phyloP scores from a whole-genome alignment of 768 basidiomycete species.

The Pleurotus giganteus region DNA sequence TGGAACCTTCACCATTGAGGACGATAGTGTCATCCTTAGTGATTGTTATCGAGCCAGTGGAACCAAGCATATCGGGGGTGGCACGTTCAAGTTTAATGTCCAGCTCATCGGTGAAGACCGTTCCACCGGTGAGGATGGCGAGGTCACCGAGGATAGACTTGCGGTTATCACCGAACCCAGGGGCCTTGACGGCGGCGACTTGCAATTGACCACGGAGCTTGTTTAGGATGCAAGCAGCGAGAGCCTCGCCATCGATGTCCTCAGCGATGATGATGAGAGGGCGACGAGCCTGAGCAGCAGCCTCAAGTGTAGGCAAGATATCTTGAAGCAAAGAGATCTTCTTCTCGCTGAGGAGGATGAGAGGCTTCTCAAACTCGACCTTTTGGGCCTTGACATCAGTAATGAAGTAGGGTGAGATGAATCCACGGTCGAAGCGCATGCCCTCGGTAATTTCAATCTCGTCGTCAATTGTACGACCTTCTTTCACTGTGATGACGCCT shows the following conservation, averaged over 20 bases:
- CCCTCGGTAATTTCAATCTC: slow-evolving; percentile 99
- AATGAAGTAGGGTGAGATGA: slow-evolving; percentile 97
- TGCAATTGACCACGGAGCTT: slow-evolving; percentile 97
- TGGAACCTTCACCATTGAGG: slow-evolving; percentile 91
- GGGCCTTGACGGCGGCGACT: slow-evolving; percentile 94
- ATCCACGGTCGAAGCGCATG: slow-evolving; percentile 99
- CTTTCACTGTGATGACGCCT: slow-evolving; percentile 99
- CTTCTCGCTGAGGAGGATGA: slow-evolving; percentile 93
- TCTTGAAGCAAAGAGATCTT: slow-evolving; percentile 96
- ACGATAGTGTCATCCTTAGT: slow-evolving; percentile 98
- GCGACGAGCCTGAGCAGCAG: slow-evolving; percentile 75
- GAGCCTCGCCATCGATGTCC: slow-evolving; percentile 96
- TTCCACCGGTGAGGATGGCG: slow-evolving; percentile 95
- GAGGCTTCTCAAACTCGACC: slow-evolving; percentile 96
- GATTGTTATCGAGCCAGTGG: slow-evolving; percentile 87
- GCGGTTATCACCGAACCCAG: slow-evolving; percentile 98
- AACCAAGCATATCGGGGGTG: slow-evolving; percentile 84
- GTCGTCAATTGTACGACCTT: slow-evolving; percentile 96
- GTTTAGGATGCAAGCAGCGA: slow-evolving; percentile 98
- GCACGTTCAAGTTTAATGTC: slow-evolving; percentile 97
- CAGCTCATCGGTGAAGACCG: slow-evolving; percentile 94
- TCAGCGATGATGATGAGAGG: slow-evolving; percentile 97
- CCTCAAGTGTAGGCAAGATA: slow-evolving; percentile 89
- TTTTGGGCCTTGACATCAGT: slow-evolving; percentile 97
- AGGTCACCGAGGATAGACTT: slow-evolving; percentile 97